Base-by-base conservation (phyloP, 139 green algal genomes). In the Chlorella sp. region DNA sequence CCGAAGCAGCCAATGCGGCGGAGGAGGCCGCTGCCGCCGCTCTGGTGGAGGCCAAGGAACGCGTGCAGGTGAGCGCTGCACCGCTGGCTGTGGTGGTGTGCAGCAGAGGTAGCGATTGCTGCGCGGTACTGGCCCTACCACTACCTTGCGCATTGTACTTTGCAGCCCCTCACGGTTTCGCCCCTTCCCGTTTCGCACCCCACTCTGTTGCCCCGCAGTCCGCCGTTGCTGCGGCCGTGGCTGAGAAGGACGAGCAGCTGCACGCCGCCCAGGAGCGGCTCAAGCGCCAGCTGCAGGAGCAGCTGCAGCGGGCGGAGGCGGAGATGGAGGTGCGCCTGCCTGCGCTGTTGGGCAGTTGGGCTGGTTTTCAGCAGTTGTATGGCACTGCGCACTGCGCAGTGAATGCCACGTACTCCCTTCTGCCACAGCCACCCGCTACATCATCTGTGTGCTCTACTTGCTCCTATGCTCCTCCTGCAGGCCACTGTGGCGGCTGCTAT, bases 161-260 rank as follows among this genome's bases (percentile, higher is more conserved):
- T n/a, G n/a, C n/a, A n/a, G n/a, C n/a, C n/a, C n/a, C n/a, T n/a
- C n/a, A n/a, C n/a, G 18, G 17, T 78, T 44, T 62, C 2, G 6
- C 39, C 16, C 4, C 25, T 36, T 18, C 70, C 13, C 11, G 4
- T 1, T 55, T 23, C 21, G 18, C n/a, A 28, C 47, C 6, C 20
- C 5, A 5, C 13, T 62, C 26, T 39, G 26, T 16, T 41, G 17
- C 17, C 28, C 28, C 62, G 67, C 80, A 86, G 81, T 15, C 44
- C 0, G 55, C 81, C 0, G 81, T 86, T 36, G 67, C 56, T 2
- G 55, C 69, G 5, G 81, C 70, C 0, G 62, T 86, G 17, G 67
- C 56, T 5, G 55, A 86, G 69, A 86, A 86, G 81, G 81, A 86
- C 17, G 68, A 68, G 3, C 62, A 86, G 81, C 81, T 86, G 55